Evolutionary conservation across 2,329 filamentous ascomycete genomes (phyloP).

Genomic region (Pezicula neosporulosa): DNA sequence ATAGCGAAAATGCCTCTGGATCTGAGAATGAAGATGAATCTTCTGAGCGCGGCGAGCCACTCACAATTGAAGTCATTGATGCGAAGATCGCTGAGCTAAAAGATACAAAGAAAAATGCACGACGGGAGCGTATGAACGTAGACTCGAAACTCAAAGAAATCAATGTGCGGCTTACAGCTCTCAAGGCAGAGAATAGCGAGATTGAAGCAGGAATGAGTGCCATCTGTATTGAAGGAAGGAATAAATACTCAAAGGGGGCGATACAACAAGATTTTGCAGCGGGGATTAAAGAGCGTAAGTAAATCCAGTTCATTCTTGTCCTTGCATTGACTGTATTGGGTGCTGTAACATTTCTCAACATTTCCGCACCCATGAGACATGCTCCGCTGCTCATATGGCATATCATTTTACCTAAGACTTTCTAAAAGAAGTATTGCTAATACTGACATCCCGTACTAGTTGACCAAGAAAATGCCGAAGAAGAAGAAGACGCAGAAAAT

Average conservation of each 20-base stretch:
- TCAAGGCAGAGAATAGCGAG: conserved; percentile 24
- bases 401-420: no score
- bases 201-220: conserved; percentile 31
- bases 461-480: conserved; percentile 47
- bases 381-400: no score
- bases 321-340: no score
- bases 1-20: conserved; percentile 19
- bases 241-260: conserved; percentile 48
- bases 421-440: no score
- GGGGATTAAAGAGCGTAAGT: conserved; percentile 48
- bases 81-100: conserved; percentile 40
- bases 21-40: conserved; percentile 16
- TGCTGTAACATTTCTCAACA: no score
- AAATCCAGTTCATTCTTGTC: no score
- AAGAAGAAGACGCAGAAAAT: conserved; percentile 50
- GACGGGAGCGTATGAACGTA: conserved; percentile 24
- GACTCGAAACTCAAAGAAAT: conserved; percentile 34
- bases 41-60: conserved; percentile 25
- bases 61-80: conserved; percentile 37
- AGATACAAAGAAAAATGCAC: conserved; percentile 36
- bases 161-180: conserved; percentile 29
- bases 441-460: conserved; percentile 21
- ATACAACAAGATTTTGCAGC: conserved; percentile 57
- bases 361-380: no score
- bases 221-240: conserved; percentile 50